Conservation (phyloP, 2,329 filamentous ascomycete species). For the Raffaelea arxii region DNA sequence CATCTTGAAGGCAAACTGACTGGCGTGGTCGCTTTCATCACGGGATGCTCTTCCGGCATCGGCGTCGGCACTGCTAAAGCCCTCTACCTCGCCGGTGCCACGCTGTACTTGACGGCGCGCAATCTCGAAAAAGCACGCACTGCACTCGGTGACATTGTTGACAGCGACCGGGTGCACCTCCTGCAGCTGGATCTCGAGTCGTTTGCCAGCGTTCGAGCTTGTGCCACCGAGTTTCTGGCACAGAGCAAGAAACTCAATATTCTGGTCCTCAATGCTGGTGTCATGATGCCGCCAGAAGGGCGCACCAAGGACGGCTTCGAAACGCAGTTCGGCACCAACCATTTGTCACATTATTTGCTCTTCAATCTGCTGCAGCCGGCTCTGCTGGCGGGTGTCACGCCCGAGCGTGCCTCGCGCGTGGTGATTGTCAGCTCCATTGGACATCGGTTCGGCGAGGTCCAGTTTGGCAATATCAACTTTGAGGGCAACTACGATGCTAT, state of each 20-base stretch:
- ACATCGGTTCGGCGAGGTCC: no score
- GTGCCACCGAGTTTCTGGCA: conserved; percentile 14
- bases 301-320: conserved; percentile 38
- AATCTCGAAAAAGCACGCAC: conserved; percentile 26
- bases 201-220: conserved; percentile 23
- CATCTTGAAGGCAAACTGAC: conserved; percentile 19
- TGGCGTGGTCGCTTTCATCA: conserved; percentile 30
- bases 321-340: conserved; percentile 41
- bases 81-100: conserved; percentile 32
- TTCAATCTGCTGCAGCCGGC: conserved; percentile 37
- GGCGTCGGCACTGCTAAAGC: conserved; percentile 31
- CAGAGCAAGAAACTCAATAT: conserved; percentile 15
- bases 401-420: conserved; percentile 29
- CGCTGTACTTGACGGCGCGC: conserved; percentile 31
- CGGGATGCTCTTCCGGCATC: conserved; percentile 29
- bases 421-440: no score
- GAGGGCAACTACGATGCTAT: no score
- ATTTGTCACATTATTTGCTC: conserved; percentile 44
- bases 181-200: conserved; percentile 21
- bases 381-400: conserved; percentile 30
- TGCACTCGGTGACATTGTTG: no score
- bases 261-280: conserved; percentile 33
- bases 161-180: conserved; percentile 20
- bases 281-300: conserved; percentile 28
- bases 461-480: no score